phyloP scores from a whole-genome alignment of 1,139 yeast genomes.

The Saccharomycopsis hybrid region DNA sequence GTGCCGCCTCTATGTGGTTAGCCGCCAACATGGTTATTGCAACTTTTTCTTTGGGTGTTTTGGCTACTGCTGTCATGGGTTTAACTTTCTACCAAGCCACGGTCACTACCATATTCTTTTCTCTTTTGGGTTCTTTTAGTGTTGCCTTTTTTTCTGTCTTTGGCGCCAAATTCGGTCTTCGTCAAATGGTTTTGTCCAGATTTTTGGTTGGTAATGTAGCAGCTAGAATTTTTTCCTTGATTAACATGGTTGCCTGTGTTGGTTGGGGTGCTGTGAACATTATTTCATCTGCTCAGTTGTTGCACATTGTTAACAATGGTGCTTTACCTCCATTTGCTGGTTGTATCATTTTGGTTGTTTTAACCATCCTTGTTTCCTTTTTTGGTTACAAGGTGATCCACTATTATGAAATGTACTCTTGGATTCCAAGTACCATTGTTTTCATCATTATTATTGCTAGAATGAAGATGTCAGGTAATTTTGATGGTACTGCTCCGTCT shows the following conservation, averaged over 20 bases:
- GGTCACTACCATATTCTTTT: slow-evolving; percentile 63
- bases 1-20: slow-evolving; percentile 87
- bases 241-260: slow-evolving; percentile 80
- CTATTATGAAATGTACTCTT: slow-evolving; percentile 73
- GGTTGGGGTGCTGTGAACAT: slow-evolving; percentile 97
- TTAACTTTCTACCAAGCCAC: slow-evolving; percentile 62
- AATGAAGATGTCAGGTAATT: slow-evolving; percentile 58
- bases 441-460: slow-evolving; percentile 76
- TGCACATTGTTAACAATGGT: slow-evolving; percentile 64
- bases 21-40: slow-evolving; percentile 89
- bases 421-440: slow-evolving; percentile 74
- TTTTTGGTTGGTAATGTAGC: slow-evolving; percentile 71
- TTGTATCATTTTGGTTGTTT: slow-evolving; percentile 61
- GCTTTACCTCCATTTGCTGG: slow-evolving; percentile 88
- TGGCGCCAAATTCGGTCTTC: slow-evolving; percentile 79
- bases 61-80: slow-evolving; percentile 51
- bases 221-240: slow-evolving; percentile 68
- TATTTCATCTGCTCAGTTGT: slow-evolving; percentile 81
- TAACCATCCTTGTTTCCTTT: slow-evolving; percentile 70
- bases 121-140: slow-evolving; percentile 62
- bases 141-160: slow-evolving; percentile 80
- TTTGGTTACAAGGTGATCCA: slow-evolving; percentile 85
- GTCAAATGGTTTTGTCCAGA: slow-evolving; percentile 81
- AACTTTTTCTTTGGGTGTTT: slow-evolving; percentile 72
- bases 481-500: slow-evolving; percentile 30